Base-by-base conservation (phyloP, 2,329 filamentous ascomycete species). In the Botrytis pseudocinerea region DNA sequence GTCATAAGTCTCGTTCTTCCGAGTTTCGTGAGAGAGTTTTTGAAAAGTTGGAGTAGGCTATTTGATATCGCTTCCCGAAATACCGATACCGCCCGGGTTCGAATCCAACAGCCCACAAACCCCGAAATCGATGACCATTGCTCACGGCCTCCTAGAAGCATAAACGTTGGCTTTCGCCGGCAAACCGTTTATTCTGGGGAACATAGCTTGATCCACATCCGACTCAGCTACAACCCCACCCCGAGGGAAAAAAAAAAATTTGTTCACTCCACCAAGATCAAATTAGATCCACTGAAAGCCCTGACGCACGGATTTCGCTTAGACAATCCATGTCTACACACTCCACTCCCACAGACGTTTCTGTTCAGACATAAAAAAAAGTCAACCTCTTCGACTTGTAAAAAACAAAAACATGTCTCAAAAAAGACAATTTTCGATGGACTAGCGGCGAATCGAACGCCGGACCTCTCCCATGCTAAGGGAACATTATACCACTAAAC, bases 381-480 rank as follows among this genome's bases (percentile, higher is more conserved):
- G 4, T 54, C n/a, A 54, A 18, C n/a, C n/a, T 54, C 12, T 2
- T 18, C 51, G 14, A 54, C 6, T 18, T 28, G 3, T 2, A 28
- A 18, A 1, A 1, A 9, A 8, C 14, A 54, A 54, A 54, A 54
- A 1, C 0, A 0, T 0, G 4, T 0, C n/a, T 54, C 6, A 8
- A 9, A 4, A 0, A 1, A 1, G 0, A 5, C 2, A 0, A 0
- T 0, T 35, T 0, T 35, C 20, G 0, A 22, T 60, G 57, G 57
- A 60, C 57, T 60, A 60, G 57, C 51, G 51, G 51, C 51, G 51
- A 54, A 54, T 54, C 51, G 51, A 54, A 54, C 51, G 51, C 51
- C 51, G 51, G 51, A 44, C 42, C 42, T 44, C 42, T 44, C 42
- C 42, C 42, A 44, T 44, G 42, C 42, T 44, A 51, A 51, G 57